Percentiles rank a stretch among this genome's conserved stretches.
phyloP scores from a whole-genome alignment of 768 basidiomycete species.

The Tulasnella sp. region DNA sequence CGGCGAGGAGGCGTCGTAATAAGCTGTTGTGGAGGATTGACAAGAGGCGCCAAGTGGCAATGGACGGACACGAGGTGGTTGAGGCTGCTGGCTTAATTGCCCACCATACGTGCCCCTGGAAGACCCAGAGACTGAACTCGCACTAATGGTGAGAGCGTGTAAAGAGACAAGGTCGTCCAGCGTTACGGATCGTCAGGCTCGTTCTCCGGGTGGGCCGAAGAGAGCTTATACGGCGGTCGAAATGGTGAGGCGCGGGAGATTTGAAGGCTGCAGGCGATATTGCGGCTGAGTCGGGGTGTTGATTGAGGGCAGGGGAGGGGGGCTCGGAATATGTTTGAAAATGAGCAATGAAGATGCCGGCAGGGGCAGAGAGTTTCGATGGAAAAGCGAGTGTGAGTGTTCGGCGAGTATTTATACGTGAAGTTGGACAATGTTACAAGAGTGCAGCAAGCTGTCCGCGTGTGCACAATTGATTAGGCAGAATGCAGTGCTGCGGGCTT shows the following conservation, averaged over 20 bases:
- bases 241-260: not conserved
- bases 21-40: slow-evolving; percentile 1
- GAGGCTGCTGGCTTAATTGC: not conserved
- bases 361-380: not conserved
- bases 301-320: not conserved
- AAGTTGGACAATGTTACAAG: not conserved
- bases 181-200: not conserved
- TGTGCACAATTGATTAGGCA: not conserved
- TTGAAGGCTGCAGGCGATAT: not conserved
- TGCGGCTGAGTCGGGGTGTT: not conserved
- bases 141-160: not conserved
- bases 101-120: not conserved
- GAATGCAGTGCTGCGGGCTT: slow-evolving; percentile 4
- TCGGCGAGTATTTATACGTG: not conserved
- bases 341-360: not conserved
- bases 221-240: not conserved
- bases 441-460: not conserved
- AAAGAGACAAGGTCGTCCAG: not conserved
- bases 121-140: not conserved
- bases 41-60: not conserved
- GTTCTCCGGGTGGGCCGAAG: not conserved
- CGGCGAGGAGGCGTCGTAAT: not conserved
- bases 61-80: not conserved
- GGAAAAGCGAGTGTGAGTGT: not conserved
- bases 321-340: not conserved